Conservation (phyloP, 2,329 filamentous ascomycete genomes). For the Zymoseptoria crescenta region DNA sequence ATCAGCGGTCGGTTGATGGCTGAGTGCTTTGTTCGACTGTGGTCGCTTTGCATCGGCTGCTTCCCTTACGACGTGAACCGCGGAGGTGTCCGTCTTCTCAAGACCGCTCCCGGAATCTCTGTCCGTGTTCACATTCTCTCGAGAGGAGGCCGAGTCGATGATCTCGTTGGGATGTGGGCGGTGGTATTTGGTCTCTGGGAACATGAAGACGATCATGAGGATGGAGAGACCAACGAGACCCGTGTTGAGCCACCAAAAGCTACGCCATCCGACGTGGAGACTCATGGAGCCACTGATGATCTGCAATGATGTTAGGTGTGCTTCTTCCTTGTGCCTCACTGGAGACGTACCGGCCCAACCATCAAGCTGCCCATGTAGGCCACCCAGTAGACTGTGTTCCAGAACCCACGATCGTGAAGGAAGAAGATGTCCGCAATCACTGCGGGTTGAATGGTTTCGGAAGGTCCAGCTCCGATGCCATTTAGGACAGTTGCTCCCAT, state of each 20-base stretch:
- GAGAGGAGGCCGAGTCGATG: neutral
- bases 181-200: conserved; percentile 57
- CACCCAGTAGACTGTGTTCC: conserved; percentile 51
- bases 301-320: conserved; percentile 25
- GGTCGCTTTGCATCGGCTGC: neutral
- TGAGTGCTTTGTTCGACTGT: neutral
- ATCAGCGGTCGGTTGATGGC: conserved; percentile 4
- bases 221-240: conserved; percentile 45
- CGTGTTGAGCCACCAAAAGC: conserved; percentile 60
- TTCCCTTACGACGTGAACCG: neutral
- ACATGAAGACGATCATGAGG: conserved; percentile 49
- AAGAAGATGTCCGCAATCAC: conserved; percentile 60
- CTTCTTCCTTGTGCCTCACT: neutral
- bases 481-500: conserved; percentile 56
- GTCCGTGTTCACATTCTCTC: neutral
- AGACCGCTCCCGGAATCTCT: neutral
- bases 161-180: conserved; percentile 32
- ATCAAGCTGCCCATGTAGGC: conserved; percentile 58
- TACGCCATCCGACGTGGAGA: conserved; percentile 50
- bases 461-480: conserved; percentile 54
- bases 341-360: conserved; percentile 35
- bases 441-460: conserved; percentile 54
- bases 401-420: conserved; percentile 53
- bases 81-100: conserved; percentile 7
- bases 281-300: conserved; percentile 57